Evolutionary conservation across 768 basidiomycete genomes (phyloP), one percentile per base, ranked within the genome.

Genomic region (Steccherinum ochraceum): DNA sequence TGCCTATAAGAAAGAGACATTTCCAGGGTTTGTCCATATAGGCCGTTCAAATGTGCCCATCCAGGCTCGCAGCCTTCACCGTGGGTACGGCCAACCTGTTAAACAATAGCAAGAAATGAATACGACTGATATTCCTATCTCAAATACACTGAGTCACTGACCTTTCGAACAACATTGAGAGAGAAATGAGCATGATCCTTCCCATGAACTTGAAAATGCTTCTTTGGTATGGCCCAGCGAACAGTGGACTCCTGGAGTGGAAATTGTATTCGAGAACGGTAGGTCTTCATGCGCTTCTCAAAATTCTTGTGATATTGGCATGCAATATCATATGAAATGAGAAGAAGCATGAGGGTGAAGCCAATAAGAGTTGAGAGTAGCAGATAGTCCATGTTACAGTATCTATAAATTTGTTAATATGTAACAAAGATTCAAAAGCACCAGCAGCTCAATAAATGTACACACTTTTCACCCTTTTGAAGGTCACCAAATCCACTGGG

Each of bases 381-480:
- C 16, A 64, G 30, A 43, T 52, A 64, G 45, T 63, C 60, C 27
- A 64, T 55, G 26, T 58, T 64, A 27, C 48, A 47, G 40, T 59
- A 58, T 25, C 65, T 67, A 24, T 16, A 35, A 7, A 35, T 35
- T 35, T 7, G 30, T 35, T 16, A 7, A 7, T 35, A 35, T 35
- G 16, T 35, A 35, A 7, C 30, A 16, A 7, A 3, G 5, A 16
- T 18, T 10, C 16, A 18, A 12, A 7, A 42, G 41, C 26, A 18
- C 23, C 2, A 19, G 24, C 39, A 25, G 18, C 3, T 4, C 16
- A 13, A 23, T 13, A 41, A 48, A n/a, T n/a, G n/a, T n/a, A 56
- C 55, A 3, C 45, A 67, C 68, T 58, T 43, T 55, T 69, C 68
- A 0, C 68, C 68, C 45, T 60, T 60, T 40, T 66, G 67, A 3